phyloP scores from a whole-genome alignment of 2,329 filamentous ascomycete genomes.

The Zelopaecilomyces penicillatus region DNA sequence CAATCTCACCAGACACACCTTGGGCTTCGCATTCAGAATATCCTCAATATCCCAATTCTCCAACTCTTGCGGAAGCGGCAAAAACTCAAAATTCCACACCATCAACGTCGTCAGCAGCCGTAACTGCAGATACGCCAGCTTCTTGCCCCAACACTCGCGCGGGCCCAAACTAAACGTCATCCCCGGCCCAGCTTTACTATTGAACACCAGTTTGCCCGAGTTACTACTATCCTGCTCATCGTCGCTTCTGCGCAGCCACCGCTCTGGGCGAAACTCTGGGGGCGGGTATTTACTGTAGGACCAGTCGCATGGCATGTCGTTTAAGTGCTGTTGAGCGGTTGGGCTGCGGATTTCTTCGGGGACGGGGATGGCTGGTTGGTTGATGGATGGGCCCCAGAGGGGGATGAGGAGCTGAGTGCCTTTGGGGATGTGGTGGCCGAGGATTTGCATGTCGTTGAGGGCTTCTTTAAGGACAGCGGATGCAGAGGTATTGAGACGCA shows the following conservation, averaged over 20 bases:
- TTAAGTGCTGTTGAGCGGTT: slow-evolving; percentile 12
- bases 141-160: slow-evolving; percentile 29
- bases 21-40: too few species aligned
- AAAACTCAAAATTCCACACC: slow-evolving; percentile 28
- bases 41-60: neutral
- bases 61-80: slow-evolving; percentile 2
- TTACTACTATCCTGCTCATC: neutral
- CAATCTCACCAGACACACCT: too few species aligned
- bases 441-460: slow-evolving; percentile 21
- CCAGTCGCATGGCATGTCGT: slow-evolving; percentile 11
- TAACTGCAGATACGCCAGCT: slow-evolving; percentile 27
- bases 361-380: slow-evolving; percentile 9
- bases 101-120: slow-evolving; percentile 25
- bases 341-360: slow-evolving; percentile 16
- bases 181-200: slow-evolving; percentile 24
- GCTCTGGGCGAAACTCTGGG: slow-evolving; percentile 25
- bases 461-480: slow-evolving; percentile 22
- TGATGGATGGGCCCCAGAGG: slow-evolving; percentile 17
- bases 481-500: slow-evolving; percentile 14
- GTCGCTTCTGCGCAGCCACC: slow-evolving; percentile 21
- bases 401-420: slow-evolving; percentile 23
- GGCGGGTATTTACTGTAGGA: too few species aligned
- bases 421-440: slow-evolving; percentile 25
- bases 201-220: slow-evolving; percentile 14
- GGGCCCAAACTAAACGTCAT: slow-evolving; percentile 28